Conservation (phyloP, 257 asterid species). For the Salvia hispanica region DNA sequence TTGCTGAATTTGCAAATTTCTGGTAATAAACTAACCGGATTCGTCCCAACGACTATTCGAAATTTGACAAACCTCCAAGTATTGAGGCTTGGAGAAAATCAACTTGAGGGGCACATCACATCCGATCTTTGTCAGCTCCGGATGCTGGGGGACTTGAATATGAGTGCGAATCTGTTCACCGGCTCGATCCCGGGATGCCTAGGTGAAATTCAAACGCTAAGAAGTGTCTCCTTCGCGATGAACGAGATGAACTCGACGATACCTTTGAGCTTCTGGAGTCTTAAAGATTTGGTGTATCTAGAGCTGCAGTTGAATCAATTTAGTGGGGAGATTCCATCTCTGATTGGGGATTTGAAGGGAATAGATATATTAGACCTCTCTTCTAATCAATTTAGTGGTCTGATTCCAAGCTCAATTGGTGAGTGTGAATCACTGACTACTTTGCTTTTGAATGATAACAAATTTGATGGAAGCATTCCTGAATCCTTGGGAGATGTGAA, state of each 20-base stretch:
- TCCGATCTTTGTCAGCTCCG: slow-evolving; percentile 30
- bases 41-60: slow-evolving; percentile 13
- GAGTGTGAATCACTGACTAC: not conserved
- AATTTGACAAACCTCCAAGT: slow-evolving; percentile 14
- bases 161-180: slow-evolving; percentile 27
- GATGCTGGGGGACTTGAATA: slow-evolving; percentile 27
- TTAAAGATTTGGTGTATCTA: slow-evolving; percentile 19
- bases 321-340: slow-evolving; percentile 29
- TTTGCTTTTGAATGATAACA: slow-evolving; percentile 9
- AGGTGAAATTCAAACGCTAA: slow-evolving; percentile 28
- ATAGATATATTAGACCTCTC: slow-evolving; percentile 27
- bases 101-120: slow-evolving; percentile 32
- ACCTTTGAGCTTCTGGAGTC: slow-evolving; percentile 35
- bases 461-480: slow-evolving; percentile 27
- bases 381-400: slow-evolving; percentile 34
- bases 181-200: slow-evolving; percentile 38
- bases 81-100: slow-evolving; percentile 1
- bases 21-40: not conserved
- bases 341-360: slow-evolving; percentile 18
- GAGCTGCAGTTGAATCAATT: slow-evolving; percentile 35
- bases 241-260: slow-evolving; percentile 31
- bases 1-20: not conserved
- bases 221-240: slow-evolving; percentile 21
- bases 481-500: slow-evolving; percentile 27
- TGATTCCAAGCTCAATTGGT: slow-evolving; percentile 34